Conservation (phyloP, 2,329 filamentous ascomycete genomes). For the Fusarium sp. region DNA sequence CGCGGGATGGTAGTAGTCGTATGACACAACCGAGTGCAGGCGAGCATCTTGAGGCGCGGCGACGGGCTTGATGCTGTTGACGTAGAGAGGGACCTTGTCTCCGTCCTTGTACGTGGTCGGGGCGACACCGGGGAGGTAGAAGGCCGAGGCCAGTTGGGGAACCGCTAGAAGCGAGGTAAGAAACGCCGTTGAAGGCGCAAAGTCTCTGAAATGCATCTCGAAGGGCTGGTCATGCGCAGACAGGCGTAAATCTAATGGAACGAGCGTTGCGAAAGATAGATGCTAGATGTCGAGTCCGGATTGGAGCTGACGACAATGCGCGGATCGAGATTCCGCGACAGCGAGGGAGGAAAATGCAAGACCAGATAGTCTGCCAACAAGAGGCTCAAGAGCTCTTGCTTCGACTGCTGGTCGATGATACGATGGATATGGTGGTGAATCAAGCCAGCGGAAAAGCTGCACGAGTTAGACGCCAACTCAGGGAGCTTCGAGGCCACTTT, state of each 20-base stretch:
- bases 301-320: conserved; percentile 39
- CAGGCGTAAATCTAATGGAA: conserved; percentile 7
- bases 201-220: conserved; percentile 60
- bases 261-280: conserved; percentile 30
- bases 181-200: conserved; percentile 61
- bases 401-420: neutral
- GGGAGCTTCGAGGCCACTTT: conserved; percentile 40
- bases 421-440: conserved; percentile 21
- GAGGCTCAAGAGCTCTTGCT: neutral
- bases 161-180: conserved; percentile 62
- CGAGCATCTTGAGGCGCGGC: conserved; percentile 81
- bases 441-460: conserved; percentile 35
- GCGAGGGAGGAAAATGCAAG: neutral
- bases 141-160: conserved; percentile 73
- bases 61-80: conserved; percentile 92
- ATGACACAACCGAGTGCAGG: conserved; percentile 92
- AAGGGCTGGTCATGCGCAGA: conserved; percentile 45
- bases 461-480: conserved; percentile 35
- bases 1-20: conserved; percentile 91
- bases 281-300: conserved; percentile 16
- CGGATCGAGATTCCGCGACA: conserved; percentile 20
- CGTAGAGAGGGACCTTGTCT: conserved; percentile 85
- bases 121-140: conserved; percentile 96
- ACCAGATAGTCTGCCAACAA: neutral
- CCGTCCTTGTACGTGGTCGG: conserved; percentile 89